These are phyloP conservation scores for Diospyros lotus DNA, from an alignment of 148 eudicot species.

Conservation along the genomic window DNA sequence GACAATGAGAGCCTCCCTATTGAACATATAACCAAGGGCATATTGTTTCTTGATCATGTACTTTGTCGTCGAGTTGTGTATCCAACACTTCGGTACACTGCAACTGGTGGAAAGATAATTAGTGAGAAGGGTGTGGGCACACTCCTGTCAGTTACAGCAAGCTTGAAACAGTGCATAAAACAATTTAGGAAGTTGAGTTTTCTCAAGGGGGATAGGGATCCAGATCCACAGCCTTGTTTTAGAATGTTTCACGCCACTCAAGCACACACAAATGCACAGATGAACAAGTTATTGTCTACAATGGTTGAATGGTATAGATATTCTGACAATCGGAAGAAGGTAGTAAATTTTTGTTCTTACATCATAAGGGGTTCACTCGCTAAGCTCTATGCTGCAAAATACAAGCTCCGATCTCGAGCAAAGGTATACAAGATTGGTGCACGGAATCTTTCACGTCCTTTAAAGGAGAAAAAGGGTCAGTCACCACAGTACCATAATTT, in stretches of 20 bases:
- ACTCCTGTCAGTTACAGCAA: conserved; percentile 84
- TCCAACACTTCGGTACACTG: conserved; percentile 90
- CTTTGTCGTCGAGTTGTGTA: conserved; percentile 87
- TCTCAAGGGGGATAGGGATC: conserved; percentile 92
- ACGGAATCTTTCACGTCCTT: conserved; percentile 76
- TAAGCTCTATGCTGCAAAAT: conserved; percentile 96
- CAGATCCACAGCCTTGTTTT: conserved; percentile 96
- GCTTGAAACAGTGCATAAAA: conserved; percentile 87
- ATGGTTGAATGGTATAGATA: conserved; percentile 92
- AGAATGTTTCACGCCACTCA: conserved; percentile 98
- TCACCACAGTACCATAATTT: conserved; percentile 89
- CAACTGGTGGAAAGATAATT: conserved; percentile 92
- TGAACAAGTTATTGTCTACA: conserved; percentile 83
- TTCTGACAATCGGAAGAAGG: conserved; percentile 90
- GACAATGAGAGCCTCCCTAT: conserved; percentile 93
- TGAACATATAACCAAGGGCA: conserved; percentile 94
- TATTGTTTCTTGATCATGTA: conserved; percentile 92
- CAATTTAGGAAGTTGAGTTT: conserved; percentile 70
- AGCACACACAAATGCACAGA: conserved; percentile 87
- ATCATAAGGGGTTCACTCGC: conserved; percentile 91
- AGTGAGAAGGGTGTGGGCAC: conserved; percentile 98
- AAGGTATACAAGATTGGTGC: conserved; percentile 90
- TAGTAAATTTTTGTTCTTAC: conserved; percentile 87
- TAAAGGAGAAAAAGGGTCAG: conserved; percentile 86
- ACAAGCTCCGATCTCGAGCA: conserved; percentile 91